These are phyloP conservation scores for Parietichytrium sp. DNA, from an alignment of 108 stramenopile genomes.

Conservation along the genomic window DNA sequence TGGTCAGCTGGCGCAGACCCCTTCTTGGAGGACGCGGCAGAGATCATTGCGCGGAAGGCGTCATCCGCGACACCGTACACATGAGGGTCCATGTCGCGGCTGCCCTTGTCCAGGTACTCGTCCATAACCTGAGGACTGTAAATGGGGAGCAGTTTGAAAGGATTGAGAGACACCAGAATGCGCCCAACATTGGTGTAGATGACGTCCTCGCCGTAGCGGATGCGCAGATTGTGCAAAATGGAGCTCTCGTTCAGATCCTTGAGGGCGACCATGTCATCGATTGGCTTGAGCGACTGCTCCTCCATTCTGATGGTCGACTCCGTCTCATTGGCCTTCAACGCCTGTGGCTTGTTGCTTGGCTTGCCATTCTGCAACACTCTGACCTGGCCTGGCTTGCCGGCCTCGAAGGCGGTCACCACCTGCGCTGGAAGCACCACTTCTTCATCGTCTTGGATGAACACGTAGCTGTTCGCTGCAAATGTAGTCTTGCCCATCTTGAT, in stretches of 20 bases:
- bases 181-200: slow-evolving; percentile 46
- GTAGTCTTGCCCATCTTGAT: too few relatives aligned
- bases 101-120: slow-evolving; percentile 13
- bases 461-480: slow-evolving; percentile 19
- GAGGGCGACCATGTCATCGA: slow-evolving; percentile 46
- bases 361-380: background rate
- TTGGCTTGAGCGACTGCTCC: background rate
- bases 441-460: slow-evolving; percentile 27
- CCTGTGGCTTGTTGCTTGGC: background rate
- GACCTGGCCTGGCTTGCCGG: slow-evolving; percentile 28
- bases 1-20: slow-evolving; percentile 1
- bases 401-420: slow-evolving; percentile 7
- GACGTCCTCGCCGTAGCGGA: slow-evolving; percentile 29
- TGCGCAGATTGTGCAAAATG: slow-evolving; percentile 44
- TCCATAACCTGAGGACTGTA: slow-evolving; percentile 14
- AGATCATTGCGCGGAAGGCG: slow-evolving; percentile 37
- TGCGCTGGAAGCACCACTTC: slow-evolving; percentile 1
- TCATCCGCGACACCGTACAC: slow-evolving; percentile 43
- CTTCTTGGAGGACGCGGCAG: slow-evolving; percentile 28
- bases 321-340: background rate
- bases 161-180: slow-evolving; percentile 47
- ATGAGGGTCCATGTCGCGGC: background rate
- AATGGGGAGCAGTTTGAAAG: slow-evolving; percentile 44
- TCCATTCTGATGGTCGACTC: background rate
- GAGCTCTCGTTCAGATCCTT: slow-evolving; percentile 25